Evolutionary conservation across 257 asterid genomes (phyloP).

Genomic region (Asclepias syriaca): DNA sequence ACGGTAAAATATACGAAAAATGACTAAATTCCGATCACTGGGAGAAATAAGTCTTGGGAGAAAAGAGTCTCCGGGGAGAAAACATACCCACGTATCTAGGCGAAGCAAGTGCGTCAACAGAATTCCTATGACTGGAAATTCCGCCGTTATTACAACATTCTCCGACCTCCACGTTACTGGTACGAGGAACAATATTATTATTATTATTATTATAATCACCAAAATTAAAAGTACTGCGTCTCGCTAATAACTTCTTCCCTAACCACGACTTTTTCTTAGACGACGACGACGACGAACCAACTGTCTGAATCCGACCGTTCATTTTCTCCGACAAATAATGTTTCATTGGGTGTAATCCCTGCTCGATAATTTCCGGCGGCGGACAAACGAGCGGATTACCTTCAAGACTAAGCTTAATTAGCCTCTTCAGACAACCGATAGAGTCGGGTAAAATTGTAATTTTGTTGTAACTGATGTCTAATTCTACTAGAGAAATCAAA

Average conservation of each 20-base stretch:
- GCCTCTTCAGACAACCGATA: slow-evolving; percentile 70
- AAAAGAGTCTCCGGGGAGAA: slow-evolving; percentile 60
- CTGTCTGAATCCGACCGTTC: slow-evolving; percentile 30
- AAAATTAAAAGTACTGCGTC: slow-evolving; percentile 51
- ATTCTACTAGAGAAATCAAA: slow-evolving; percentile 60
- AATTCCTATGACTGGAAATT: slow-evolving; percentile 9
- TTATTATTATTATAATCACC: slow-evolving; percentile 22
- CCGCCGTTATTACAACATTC: slow-evolving; percentile 19
- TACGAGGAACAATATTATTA: slow-evolving; percentile 6
- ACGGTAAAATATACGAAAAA: no score
- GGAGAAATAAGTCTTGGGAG: slow-evolving; percentile 51
- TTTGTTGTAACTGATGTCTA: slow-evolving; percentile 82
- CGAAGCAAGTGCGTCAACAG: slow-evolving; percentile 49
- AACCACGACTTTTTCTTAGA: slow-evolving; percentile 60
- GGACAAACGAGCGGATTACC: slow-evolving; percentile 85
- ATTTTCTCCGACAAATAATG: slow-evolving; percentile 62
- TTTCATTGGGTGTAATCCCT: slow-evolving; percentile 48
- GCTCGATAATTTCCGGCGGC: slow-evolving; percentile 55
- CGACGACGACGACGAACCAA: slow-evolving; percentile 24
- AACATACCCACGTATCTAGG: slow-evolving; percentile 64
- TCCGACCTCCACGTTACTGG: slow-evolving; percentile 16
- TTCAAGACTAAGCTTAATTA: slow-evolving; percentile 62
- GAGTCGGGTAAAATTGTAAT: slow-evolving; percentile 59
- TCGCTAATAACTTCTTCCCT: slow-evolving; percentile 64
- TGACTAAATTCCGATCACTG: slow-evolving; percentile 23